phyloP scores from a whole-genome alignment of 768 basidiomycete species.

The Leucosporidium scottii region DNA sequence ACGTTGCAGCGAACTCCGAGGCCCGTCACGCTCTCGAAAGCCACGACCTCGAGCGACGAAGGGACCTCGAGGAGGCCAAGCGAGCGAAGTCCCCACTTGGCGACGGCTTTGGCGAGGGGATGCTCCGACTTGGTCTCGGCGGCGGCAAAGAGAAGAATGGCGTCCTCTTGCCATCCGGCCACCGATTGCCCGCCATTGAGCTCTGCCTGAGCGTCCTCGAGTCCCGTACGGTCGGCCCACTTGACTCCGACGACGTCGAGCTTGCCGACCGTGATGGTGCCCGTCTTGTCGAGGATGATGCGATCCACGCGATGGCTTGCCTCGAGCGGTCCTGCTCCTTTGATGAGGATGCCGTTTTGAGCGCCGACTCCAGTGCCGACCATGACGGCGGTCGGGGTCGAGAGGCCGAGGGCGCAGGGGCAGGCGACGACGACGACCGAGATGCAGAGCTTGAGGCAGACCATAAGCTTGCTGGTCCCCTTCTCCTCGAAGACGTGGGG shows the following conservation, averaged over 20 bases:
- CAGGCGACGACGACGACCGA: constrained; percentile 97
- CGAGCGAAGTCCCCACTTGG: constrained; percentile 65
- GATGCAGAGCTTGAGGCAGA: constrained; percentile 94
- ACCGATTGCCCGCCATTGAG: neutral
- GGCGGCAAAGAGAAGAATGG: constrained; percentile 74
- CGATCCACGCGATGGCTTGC: constrained; percentile 73
- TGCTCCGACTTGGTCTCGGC: constrained; percentile 92
- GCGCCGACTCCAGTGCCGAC: constrained; percentile 97
- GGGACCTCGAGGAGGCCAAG: constrained; percentile 46
- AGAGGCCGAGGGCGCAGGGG: constrained; percentile 91
- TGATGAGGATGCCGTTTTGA: constrained; percentile 94
- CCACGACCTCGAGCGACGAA: constrained; percentile 55
- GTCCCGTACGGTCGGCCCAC: constrained; percentile 51
- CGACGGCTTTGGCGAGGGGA: constrained; percentile 88
- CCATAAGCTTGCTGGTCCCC: constrained; percentile 72
- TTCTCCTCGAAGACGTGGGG: constrained; percentile 78
- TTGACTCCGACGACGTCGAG: constrained; percentile 66
- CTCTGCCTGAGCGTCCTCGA: constrained; percentile 7
- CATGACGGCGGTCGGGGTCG: constrained; percentile 98
- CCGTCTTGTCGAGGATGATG: constrained; percentile 92
- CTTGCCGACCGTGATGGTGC: constrained; percentile 93
- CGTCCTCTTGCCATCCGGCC: constrained; percentile 35
- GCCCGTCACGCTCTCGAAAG: constrained; percentile 84
- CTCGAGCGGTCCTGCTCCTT: constrained; percentile 89
- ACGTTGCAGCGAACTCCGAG: constrained; percentile 74